Evolutionary conservation across 2,329 filamentous ascomycete species (phyloP).

Genomic region (Pseudogymnoascus sp.): DNA sequence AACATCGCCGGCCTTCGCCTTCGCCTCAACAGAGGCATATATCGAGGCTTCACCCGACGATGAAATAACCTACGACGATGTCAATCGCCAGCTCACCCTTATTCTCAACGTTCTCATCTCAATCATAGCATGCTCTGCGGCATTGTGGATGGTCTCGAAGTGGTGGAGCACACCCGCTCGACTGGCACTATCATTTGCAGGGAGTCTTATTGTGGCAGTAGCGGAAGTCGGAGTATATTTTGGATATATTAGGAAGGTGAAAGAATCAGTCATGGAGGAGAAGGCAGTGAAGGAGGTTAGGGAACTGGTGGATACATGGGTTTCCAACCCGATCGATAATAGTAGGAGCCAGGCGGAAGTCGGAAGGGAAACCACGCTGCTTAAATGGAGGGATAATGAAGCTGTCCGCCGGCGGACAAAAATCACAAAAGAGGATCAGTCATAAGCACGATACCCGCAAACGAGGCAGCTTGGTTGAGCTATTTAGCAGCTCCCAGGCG

Average conservation of each 20-base stretch:
- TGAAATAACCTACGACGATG: slow-evolving; percentile 59
- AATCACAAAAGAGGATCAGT: background rate
- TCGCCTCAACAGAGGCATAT: slow-evolving; percentile 42
- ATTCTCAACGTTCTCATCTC: slow-evolving; percentile 88
- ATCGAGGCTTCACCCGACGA: slow-evolving; percentile 41
- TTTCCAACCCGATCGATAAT: slow-evolving; percentile 23
- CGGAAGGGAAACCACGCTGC: background rate
- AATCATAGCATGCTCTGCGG: slow-evolving; percentile 67
- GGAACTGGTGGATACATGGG: slow-evolving; percentile 65
- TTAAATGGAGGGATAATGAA: background rate
- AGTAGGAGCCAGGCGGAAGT: background rate
- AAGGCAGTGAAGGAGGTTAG: slow-evolving; percentile 54
- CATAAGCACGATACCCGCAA: background rate
- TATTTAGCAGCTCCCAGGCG: background rate
- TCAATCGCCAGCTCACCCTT: slow-evolving; percentile 73
- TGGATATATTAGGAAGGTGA: slow-evolving; percentile 64
- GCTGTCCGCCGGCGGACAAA: background rate
- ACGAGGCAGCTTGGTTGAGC: background rate
- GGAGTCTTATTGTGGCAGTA: slow-evolving; percentile 59
- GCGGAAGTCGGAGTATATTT: slow-evolving; percentile 72
- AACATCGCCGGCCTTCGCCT: slow-evolving; percentile 43
- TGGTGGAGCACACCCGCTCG: slow-evolving; percentile 68
- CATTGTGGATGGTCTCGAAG: slow-evolving; percentile 67
- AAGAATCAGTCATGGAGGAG: slow-evolving; percentile 57
- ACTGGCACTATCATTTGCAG: slow-evolving; percentile 61